Base-by-base conservation (phyloP, 2,329 filamentous ascomycete species). In the Colletotrichum eleusines region DNA sequence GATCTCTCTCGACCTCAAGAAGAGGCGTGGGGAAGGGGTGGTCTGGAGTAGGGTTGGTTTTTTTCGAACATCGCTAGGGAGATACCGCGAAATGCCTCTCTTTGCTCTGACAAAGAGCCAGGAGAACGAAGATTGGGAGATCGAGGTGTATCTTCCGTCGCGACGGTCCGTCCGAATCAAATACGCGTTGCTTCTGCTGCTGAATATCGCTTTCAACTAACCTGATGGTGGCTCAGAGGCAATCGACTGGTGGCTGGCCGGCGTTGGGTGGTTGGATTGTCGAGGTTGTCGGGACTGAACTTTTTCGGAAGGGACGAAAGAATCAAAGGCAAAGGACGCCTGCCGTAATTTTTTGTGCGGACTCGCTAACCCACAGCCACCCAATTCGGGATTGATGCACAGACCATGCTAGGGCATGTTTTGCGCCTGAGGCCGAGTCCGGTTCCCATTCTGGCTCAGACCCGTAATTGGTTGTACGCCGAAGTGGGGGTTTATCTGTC, bases 221-320 rank as follows among this genome's bases (percentile, higher is more conserved):
- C 69, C 69, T 72, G 66, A 70, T 72, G 69, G 61, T 65, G 59
- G 26, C 64, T 71, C 66, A 63, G 69, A 61, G 55, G 66, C 69
- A 72, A 72, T 72, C 69, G 60, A 60, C 28, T 69, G 60, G 51
- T 57, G 63, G 62, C 31, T 69, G 69, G 61, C 69, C 69, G 69
- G 65, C 64, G 69, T 62, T 70, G 62, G 69, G 69, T 65, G 69
- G 61, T 71, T 66, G 62, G 54, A 55, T 59, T 72, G 69, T 65
- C 66, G 69, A 71, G 59, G 60, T 60, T 70, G 60, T 65, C 69
- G 69, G 53, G 55, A 70, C 31, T 51, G 69, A 72, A 71, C 58
- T 68, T 71, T 72, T 66, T 46, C 35, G 33, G 48, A 28, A 40
- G 31, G 48, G 14, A 51, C n/a, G 35, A 54, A 38, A 63, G 51